A percentile compares a stretch with the other conserved stretches of the same genome.
phyloP scores from a whole-genome alignment of 352 stramenopile genomes.

The Globisporangium ultimum region DNA sequence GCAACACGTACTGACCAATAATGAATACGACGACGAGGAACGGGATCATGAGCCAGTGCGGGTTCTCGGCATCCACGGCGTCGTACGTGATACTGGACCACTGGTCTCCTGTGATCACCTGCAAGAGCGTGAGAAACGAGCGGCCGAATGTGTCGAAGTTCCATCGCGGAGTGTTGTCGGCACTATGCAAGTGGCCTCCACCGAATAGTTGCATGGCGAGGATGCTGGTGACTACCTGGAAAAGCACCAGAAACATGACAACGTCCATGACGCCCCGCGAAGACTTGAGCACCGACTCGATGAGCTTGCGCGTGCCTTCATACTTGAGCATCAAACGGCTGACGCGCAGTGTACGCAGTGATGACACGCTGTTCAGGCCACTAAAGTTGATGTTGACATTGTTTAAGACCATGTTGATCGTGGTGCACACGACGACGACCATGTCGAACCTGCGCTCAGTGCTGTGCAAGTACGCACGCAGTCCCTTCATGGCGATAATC shows the following conservation, averaged over 20 bases:
- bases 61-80: constrained; percentile 59
- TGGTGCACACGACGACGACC: constrained; percentile 67
- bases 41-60: constrained; percentile 65
- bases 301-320: constrained; percentile 72
- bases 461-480: constrained; percentile 43
- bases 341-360: constrained; percentile 66
- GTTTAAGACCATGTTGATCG: constrained; percentile 67
- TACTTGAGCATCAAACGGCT: constrained; percentile 79
- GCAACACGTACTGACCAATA: constrained; percentile 69
- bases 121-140: constrained; percentile 71
- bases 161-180: constrained; percentile 55
- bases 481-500: constrained; percentile 51
- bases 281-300: constrained; percentile 75
- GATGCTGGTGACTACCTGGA: constrained; percentile 75
- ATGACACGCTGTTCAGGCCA: constrained; percentile 63
- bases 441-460: constrained; percentile 74
- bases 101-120: constrained; percentile 77
- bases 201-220: constrained; percentile 80
- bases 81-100: constrained; percentile 79
- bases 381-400: constrained; percentile 47
- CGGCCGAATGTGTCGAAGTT: constrained; percentile 74
- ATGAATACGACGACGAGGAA: constrained; percentile 80
- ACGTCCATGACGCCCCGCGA: constrained; percentile 77
- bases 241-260: constrained; percentile 69
- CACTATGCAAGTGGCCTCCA: constrained; percentile 37